Conservation (phyloP, 2,329 filamentous ascomycete genomes). For the Ophiocordyceps robertsii region DNA sequence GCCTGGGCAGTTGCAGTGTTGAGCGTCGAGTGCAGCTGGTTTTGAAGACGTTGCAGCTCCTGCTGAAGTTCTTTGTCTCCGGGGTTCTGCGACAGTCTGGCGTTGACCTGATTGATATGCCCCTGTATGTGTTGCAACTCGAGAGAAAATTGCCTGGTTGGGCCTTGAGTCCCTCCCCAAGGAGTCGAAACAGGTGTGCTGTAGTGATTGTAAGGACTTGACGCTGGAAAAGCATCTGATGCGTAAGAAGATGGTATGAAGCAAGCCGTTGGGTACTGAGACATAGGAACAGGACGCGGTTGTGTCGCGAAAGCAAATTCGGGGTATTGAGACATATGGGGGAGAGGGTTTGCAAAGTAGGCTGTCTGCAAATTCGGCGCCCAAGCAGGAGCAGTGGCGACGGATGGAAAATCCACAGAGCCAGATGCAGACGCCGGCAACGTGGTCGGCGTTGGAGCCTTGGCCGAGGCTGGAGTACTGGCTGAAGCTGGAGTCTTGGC, state of each 20-base stretch:
- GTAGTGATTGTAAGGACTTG: not conserved
- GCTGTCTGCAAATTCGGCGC: not conserved
- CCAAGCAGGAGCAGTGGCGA: no score
- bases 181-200: not conserved
- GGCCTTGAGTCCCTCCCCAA: not conserved
- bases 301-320: no score
- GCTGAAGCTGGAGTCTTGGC: no score
- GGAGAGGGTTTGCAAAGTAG: not conserved
- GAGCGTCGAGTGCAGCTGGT: constrained; percentile 14
- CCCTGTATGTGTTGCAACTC: constrained; percentile 14
- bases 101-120: constrained; percentile 12
- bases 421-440: not conserved
- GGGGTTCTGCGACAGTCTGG: constrained; percentile 11
- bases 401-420: no score
- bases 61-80: constrained; percentile 9
- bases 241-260: not conserved
- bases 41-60: constrained; percentile 13
- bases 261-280: not conserved
- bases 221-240: not conserved
- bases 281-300: not conserved
- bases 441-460: no score
- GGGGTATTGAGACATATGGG: not conserved
- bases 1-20: constrained; percentile 11
- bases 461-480: no score
- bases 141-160: not conserved